Evolutionary conservation across 306 rosid species (phyloP), one percentile per base, ranked within the genome.

Genomic region (Citrullus amarus): DNA sequence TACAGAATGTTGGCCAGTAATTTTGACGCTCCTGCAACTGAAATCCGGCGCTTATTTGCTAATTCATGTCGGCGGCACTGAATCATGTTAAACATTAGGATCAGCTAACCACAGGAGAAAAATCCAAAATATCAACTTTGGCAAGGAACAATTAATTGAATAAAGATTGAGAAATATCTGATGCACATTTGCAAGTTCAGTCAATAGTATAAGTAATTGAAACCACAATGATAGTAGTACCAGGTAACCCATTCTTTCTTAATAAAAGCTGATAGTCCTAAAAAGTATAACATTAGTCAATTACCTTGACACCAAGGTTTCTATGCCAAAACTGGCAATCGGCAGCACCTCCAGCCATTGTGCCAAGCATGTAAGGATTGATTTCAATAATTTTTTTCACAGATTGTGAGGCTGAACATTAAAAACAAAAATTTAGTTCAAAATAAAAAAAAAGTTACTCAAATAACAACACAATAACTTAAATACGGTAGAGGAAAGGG

Each of bases 1-100:
- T 92, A 95, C 44, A 95, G 82, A 86, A 95, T 95, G 84, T 95
- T 95, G 36, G 99, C 97, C 82, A 95, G 87, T 46, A 95, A 85
- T 88, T 95, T 95, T 30, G 99, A 95, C 22, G 99, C 99, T 50
- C 99, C 93, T 18, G 99, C 93, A 25, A 95, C 99, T 56, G 98
- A 95, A 83, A 92, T 95, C 82, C 99, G 91, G 48, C 90, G 87
- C 84, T 92, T 95, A 81, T 92, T 95, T 79, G 97, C 97, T 85
- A 92, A 83, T 83, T 95, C 97, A 56, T 95, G 99, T 83, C 91
- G 83, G 44, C 91, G 90, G 81, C 99, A 95, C 99, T 91, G 55
- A 69, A 12, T 69, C 34, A 80, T 18, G 30, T 17, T 46, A 71
- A 71, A 71, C 10, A 71, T 9, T 30, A 51, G 17, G 62, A 32